A percentile compares a stretch with the other conserved stretches of the same genome.
These are phyloP conservation scores for Pseudocercospora vitis DNA, from an alignment of 2,329 filamentous ascomycete genomes.

Conservation along the genomic window DNA sequence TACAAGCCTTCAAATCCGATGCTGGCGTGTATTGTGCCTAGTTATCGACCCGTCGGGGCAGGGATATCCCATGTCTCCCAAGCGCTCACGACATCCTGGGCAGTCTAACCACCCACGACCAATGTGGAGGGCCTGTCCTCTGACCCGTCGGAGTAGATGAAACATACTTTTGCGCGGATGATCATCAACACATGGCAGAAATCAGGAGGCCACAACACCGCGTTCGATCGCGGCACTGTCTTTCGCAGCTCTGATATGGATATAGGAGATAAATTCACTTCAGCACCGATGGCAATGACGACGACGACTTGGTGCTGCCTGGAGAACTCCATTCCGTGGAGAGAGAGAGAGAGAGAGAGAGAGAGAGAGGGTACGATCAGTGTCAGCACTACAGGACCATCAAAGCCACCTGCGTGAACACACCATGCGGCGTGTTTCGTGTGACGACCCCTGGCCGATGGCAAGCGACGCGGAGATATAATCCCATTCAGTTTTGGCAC, in stretches of 20 bases:
- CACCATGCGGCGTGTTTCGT: too few relatives aligned
- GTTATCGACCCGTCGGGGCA: constrained; percentile 1
- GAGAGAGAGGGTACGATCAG: not conserved
- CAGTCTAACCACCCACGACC: not conserved
- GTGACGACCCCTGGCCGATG: not conserved
- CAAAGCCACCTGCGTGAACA: too few relatives aligned
- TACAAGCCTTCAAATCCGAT: constrained; percentile 7
- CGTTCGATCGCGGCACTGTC: too few relatives aligned
- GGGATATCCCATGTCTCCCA: not conserved
- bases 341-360: too few relatives aligned
- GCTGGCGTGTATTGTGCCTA: constrained; percentile 4
- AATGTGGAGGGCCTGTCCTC: not conserved
- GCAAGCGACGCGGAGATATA: not conserved
- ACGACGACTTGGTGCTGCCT: constrained; percentile 1
- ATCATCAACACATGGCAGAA: not conserved
- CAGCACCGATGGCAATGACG: constrained; percentile 4
- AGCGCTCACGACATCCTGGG: not conserved
- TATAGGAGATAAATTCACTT: constrained; percentile 2
- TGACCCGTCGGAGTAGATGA: not conserved
- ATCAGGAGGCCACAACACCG: not conserved
- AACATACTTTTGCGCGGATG: not conserved
- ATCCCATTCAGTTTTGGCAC: not conserved
- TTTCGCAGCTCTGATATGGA: not conserved
- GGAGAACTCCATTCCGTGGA: too few relatives aligned
- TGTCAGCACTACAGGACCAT: not conserved